These are phyloP conservation scores for Kodamaea kakaduensis DNA, from an alignment of 805 yeast species.

Conservation along the genomic window DNA sequence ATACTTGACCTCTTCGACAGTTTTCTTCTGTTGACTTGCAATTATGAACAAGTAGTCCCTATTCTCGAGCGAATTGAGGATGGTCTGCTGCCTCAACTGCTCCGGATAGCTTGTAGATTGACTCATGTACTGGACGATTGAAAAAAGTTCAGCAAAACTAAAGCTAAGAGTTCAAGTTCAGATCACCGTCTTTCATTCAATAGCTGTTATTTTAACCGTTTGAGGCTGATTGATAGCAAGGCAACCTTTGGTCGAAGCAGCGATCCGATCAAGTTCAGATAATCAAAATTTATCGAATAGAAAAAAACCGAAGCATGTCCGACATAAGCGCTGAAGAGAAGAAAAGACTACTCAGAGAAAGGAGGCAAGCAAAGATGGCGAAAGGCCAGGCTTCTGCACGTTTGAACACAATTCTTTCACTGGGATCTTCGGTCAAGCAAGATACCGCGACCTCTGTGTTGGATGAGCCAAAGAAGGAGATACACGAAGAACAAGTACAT, in stretches of 20 bases:
- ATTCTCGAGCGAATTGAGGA: conserved; percentile 38
- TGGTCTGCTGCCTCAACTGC: conserved; percentile 24
- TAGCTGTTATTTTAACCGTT: background rate
- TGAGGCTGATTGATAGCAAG: background rate
- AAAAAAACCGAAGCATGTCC: conserved; percentile 30
- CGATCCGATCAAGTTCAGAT: no score
- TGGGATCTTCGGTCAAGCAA: conserved; percentile 36
- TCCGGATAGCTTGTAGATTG: conserved; percentile 11
- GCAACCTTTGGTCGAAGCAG: no score
- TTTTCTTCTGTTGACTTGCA: conserved; percentile 39
- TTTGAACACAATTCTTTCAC: conserved; percentile 41
- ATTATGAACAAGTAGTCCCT: conserved; percentile 34
- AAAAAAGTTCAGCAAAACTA: no score
- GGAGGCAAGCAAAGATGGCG: conserved; percentile 60
- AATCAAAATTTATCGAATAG: background rate
- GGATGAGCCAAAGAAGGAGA: conserved; percentile 18
- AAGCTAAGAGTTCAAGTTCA: no score
- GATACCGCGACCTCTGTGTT: conserved; percentile 32
- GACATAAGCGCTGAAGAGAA: conserved; percentile 53
- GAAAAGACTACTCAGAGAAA: conserved; percentile 54
- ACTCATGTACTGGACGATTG: conserved; percentile 1
- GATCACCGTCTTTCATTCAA: no score
- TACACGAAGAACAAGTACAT: background rate
- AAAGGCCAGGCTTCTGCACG: conserved; percentile 53
- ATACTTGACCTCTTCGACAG: conserved; percentile 40